phyloP scores from a whole-genome alignment of 495 filamentous ascomycete genomes.

The Collariella sp. region DNA sequence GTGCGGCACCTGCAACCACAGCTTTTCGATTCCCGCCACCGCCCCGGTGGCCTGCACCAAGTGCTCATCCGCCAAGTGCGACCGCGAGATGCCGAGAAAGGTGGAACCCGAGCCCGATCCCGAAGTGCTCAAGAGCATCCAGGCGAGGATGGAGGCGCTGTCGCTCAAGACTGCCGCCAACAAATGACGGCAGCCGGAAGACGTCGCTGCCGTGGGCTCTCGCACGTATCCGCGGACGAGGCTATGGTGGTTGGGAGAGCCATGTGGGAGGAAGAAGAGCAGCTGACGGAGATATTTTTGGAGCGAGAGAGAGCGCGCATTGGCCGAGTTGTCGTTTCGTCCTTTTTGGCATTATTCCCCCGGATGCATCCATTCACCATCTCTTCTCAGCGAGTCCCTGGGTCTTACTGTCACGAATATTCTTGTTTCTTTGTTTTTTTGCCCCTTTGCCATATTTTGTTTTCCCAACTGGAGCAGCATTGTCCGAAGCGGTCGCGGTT shows the following conservation, averaged over 20 bases:
- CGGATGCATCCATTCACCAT: slow-evolving; percentile 3
- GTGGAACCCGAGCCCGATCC: slow-evolving; percentile 57
- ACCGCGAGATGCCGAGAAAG: slow-evolving; percentile 45
- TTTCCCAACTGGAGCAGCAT: not conserved
- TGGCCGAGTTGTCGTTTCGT: not conserved
- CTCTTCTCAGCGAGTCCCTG: slow-evolving; percentile 8
- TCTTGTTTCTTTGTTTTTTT: not conserved
- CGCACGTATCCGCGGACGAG: not conserved
- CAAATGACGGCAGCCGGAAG: slow-evolving; percentile 13
- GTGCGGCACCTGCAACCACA: slow-evolving; percentile 56
- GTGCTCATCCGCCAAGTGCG: slow-evolving; percentile 53
- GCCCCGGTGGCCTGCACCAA: slow-evolving; percentile 45
- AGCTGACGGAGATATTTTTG: not conserved
- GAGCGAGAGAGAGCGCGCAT: not conserved
- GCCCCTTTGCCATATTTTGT: not conserved
- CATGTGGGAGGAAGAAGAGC: not conserved
- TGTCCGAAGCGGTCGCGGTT: not conserved
- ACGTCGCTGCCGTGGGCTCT: too few species aligned
- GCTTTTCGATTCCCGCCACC: slow-evolving; percentile 40
- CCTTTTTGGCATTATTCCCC: slow-evolving; percentile 1
- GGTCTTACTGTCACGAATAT: slow-evolving; percentile 4
- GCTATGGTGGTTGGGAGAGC: too few species aligned
- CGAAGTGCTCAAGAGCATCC: slow-evolving; percentile 52
- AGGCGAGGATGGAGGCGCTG: slow-evolving; percentile 47
- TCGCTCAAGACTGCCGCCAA: too few species aligned